Evolutionary conservation across 805 yeast genomes (phyloP).

Genomic region (Saccharomycopsis malanga): DNA sequence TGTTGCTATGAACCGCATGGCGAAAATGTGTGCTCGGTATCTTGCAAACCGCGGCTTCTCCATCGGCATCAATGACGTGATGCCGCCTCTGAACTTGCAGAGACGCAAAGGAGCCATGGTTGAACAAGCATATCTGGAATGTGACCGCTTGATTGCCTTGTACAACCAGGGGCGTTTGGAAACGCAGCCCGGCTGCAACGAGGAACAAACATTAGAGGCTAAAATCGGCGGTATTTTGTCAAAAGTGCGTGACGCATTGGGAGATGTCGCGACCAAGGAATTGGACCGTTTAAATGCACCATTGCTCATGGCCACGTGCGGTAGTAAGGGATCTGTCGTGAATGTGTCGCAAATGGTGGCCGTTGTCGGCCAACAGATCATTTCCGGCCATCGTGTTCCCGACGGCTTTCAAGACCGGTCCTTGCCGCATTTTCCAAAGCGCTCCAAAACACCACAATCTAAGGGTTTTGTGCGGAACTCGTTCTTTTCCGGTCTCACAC

Average conservation of each 20-base stretch:
- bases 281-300: constrained; percentile 90
- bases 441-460: constrained; percentile 94
- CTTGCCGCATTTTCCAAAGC: constrained; percentile 91
- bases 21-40: constrained; percentile 94
- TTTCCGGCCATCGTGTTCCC: constrained; percentile 97
- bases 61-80: constrained; percentile 95
- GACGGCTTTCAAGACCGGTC: constrained; percentile 99
- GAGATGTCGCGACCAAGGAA: constrained; percentile 93
- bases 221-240: constrained; percentile 94
- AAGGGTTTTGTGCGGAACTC: constrained; percentile 97
- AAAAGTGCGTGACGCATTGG: constrained; percentile 97
- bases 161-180: constrained; percentile 83
- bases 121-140: constrained; percentile 79
- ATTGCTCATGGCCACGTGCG: constrained; percentile 97
- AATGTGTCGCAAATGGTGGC: constrained; percentile 99
- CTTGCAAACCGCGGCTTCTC: constrained; percentile 95
- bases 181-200: constrained; percentile 98
- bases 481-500: constrained; percentile 86
- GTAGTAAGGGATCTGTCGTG: constrained; percentile 96
- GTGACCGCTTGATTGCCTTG: constrained; percentile 80
- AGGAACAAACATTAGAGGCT: constrained; percentile 96
- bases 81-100: constrained; percentile 78
- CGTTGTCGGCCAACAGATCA: constrained; percentile 98
- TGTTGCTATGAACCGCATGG: constrained; percentile 95
- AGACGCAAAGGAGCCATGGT: constrained; percentile 80